These are phyloP conservation scores for Trametes cinnabarina DNA, from an alignment of 768 basidiomycete genomes.

Conservation along the genomic window DNA sequence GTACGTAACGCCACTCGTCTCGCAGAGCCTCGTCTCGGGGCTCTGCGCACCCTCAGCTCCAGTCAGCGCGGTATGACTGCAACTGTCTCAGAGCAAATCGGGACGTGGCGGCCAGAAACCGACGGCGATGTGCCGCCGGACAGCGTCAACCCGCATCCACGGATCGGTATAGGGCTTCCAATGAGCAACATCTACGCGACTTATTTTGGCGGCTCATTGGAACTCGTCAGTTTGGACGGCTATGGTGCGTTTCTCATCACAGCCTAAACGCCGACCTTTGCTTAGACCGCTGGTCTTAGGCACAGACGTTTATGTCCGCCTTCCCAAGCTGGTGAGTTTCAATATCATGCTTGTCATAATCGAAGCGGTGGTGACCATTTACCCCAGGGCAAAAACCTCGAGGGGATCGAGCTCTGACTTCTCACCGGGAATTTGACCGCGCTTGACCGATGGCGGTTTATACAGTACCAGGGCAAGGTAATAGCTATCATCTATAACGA, in stretches of 20 bases:
- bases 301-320: conserved; percentile 77
- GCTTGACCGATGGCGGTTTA: not conserved
- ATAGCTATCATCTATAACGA: too few species aligned
- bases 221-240: conserved; percentile 76
- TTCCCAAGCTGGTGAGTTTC: conserved; percentile 67
- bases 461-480: too few species aligned
- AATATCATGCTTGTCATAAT: not conserved
- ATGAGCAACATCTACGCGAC: conserved; percentile 90
- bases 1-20: conserved; percentile 71
- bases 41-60: conserved; percentile 59
- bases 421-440: not conserved
- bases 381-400: conserved; percentile 75
- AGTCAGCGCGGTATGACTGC: conserved; percentile 66
- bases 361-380: not conserved
- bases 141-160: conserved; percentile 51
- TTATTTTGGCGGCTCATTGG: conserved; percentile 83
- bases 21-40: conserved; percentile 63
- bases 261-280: not conserved
- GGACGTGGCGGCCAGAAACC: conserved; percentile 40
- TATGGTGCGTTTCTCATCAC: conserved; percentile 58
- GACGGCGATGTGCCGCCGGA: conserved; percentile 36
- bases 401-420: conserved; percentile 71
- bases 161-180: conserved; percentile 80
- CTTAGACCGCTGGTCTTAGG: conserved; percentile 40
- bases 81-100: conserved; percentile 79